A percentile compares a stretch with the other conserved stretches of the same genome.
Evolutionary conservation across 2,329 filamentous ascomycete species (phyloP).

Genomic region (Coniella lustricola): DNA sequence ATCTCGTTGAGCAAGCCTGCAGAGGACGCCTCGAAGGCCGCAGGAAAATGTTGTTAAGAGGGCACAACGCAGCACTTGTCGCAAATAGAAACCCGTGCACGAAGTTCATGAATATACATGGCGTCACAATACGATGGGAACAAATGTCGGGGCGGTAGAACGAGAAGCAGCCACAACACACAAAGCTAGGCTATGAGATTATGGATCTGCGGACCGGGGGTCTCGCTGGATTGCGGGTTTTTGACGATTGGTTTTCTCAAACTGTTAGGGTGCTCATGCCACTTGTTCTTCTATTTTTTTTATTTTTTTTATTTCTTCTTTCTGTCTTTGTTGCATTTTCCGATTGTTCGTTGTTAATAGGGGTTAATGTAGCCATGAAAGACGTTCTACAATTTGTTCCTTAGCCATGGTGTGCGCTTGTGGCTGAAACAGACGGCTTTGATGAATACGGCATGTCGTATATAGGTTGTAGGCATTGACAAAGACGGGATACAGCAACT

Average conservation of each 20-base stretch:
- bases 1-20: slow-evolving; percentile 83
- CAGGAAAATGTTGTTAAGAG: slow-evolving; percentile 72
- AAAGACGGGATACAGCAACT: too few relatives aligned
- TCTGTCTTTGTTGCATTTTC: too few relatives aligned
- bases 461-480: too few relatives aligned
- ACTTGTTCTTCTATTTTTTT: slow-evolving; percentile 15
- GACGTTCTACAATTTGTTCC: background rate
- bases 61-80: slow-evolving; percentile 10
- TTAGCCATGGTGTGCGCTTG: too few relatives aligned
- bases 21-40: slow-evolving; percentile 67
- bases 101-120: slow-evolving; percentile 27
- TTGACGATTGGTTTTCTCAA: slow-evolving; percentile 16
- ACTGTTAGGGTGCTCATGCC: slow-evolving; percentile 19
- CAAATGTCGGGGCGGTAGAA: slow-evolving; percentile 18
- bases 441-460: too few relatives aligned
- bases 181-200: slow-evolving; percentile 13
- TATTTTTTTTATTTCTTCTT: slow-evolving; percentile 10
- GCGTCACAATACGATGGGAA: slow-evolving; percentile 25
- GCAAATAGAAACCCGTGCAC: slow-evolving; percentile 20
- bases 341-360: too few relatives aligned
- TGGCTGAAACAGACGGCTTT: too few relatives aligned
- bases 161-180: slow-evolving; percentile 8
- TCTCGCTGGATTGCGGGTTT: slow-evolving; percentile 11
- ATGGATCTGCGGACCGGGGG: slow-evolving; percentile 12
- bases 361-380: slow-evolving; percentile 2